Percentiles rank a stretch among this genome's conserved stretches.
Conservation (phyloP, 805 yeast genomes). For the Sungouiozyma ichnusensis region DNA sequence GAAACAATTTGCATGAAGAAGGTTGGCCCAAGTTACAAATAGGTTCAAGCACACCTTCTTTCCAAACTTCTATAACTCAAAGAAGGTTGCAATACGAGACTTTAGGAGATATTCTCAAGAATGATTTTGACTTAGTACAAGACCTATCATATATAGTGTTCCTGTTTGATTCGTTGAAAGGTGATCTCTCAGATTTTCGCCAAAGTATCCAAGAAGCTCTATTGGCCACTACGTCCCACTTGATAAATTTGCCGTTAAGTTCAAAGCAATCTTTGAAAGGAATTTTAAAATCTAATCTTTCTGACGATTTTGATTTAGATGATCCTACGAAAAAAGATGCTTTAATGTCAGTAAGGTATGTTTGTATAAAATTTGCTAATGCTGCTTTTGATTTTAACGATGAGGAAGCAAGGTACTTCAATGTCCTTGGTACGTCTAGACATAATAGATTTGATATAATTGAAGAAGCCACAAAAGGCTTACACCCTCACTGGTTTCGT, state of each 20-base stretch:
- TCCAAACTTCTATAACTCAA: conserved; percentile 34
- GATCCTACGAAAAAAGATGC: conserved; percentile 18
- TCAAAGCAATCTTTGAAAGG: conserved; percentile 36
- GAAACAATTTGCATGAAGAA: conserved; percentile 40
- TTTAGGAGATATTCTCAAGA: conserved; percentile 52
- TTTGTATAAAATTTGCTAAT: conserved; percentile 56
- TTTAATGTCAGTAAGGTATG: conserved; percentile 45
- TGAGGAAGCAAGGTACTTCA: conserved; percentile 53
- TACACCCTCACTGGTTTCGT: conserved; percentile 75
- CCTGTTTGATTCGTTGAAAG: conserved; percentile 56
- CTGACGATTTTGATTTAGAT: conserved; percentile 22
- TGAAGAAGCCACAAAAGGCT: conserved; percentile 71
- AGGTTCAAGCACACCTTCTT: conserved; percentile 26
- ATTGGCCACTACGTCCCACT: conserved; percentile 43
- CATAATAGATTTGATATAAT: conserved; percentile 58
- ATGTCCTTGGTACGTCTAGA: conserved; percentile 51
- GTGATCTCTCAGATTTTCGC: conserved; percentile 53
- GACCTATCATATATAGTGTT: conserved; percentile 51
- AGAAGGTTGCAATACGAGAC: conserved; percentile 69
- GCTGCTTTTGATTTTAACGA: conserved; percentile 57
- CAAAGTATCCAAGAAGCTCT: conserved; percentile 64
- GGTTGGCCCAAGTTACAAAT: conserved; percentile 49
- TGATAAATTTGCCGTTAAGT: conserved; percentile 31
- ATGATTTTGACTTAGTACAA: conserved; percentile 32
- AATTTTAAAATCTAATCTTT: conserved; percentile 30